Evolutionary conservation across 2,329 filamentous ascomycete species (phyloP).

Genomic region (Fusarium armeniacum): DNA sequence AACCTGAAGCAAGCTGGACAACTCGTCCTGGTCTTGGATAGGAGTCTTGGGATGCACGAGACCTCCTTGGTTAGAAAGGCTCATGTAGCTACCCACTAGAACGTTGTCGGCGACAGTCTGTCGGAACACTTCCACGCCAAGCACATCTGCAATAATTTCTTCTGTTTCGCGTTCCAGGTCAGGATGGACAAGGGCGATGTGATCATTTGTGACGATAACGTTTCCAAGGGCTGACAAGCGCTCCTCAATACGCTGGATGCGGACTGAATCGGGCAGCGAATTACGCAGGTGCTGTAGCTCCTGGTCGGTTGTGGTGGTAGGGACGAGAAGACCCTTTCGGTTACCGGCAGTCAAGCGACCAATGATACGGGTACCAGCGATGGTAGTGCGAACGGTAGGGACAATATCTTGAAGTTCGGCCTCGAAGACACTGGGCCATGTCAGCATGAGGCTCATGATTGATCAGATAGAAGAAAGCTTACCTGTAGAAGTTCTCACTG

Average conservation of each 20-base stretch:
- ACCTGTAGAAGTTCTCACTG: slow-evolving; percentile 99
- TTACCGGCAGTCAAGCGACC: slow-evolving; percentile 96
- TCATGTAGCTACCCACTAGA: slow-evolving; percentile 96
- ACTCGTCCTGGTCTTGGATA: slow-evolving; percentile 98
- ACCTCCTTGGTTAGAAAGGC: slow-evolving; percentile 93
- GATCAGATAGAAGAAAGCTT: slow-evolving; percentile 32
- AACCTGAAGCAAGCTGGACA: slow-evolving; percentile 92
- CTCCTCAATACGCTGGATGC: slow-evolving; percentile 98
- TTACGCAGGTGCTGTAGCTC: slow-evolving; percentile 98
- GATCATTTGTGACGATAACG: slow-evolving; percentile 96
- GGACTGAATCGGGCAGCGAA: slow-evolving; percentile 89
- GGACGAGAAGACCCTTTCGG: slow-evolving; percentile 95
- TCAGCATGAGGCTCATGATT: slow-evolving; percentile 5
- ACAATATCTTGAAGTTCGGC: slow-evolving; percentile 97
- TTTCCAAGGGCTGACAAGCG: slow-evolving; percentile 95
- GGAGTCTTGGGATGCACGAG: slow-evolving; percentile 97
- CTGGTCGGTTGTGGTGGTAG: slow-evolving; percentile 96
- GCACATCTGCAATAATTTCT: slow-evolving; percentile 96
- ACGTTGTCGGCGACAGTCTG: slow-evolving; percentile 99
- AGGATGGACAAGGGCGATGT: slow-evolving; percentile 95
- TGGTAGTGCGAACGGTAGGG: slow-evolving; percentile 95
- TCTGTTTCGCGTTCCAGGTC: slow-evolving; percentile 98
- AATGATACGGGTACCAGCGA: slow-evolving; percentile 95
- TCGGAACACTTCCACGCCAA: slow-evolving; percentile 89
- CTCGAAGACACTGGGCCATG: slow-evolving; percentile 83